Base-by-base conservation (phyloP, 1,139 yeast species). In the Pichia sp. region DNA sequence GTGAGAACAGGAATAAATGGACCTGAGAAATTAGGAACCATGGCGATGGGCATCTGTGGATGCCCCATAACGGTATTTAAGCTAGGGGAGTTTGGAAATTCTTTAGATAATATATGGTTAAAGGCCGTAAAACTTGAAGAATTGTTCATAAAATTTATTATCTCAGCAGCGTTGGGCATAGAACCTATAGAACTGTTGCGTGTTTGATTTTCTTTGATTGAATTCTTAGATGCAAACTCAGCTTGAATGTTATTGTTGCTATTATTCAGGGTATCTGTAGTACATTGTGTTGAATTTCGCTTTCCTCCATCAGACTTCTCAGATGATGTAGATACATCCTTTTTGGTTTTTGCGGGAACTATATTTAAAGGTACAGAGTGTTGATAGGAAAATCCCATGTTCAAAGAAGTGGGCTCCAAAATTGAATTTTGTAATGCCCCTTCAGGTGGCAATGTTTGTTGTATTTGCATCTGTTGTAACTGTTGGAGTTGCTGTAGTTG, bases 1-100 rank as follows among this genome's bases (percentile, higher is more conserved):
- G 32, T 38, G 24, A 36, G 34, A 23, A 35, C 22, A 17, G 41
- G 22, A 23, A 41, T 9, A 23, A 21, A 26, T 17, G 36, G 31
- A 15, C 34, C 25, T 26, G 39, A 36, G 31, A 40, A 42, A 18
- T 20, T 36, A n/a, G 42, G 39, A 14, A 38, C 23, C 34, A 40
- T 15, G 5, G 44, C 12, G 21, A 35, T 18, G 15, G 47, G 41
- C 7, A 40, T 11, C n/a, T 35, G n/a, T 14, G 45, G 30, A 40
- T 3, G 40, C 7, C 41, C 32, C 12, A 41, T 4, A 7, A 35
- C 25, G 11, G 14, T 7, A 19, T 18, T 39, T 7, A 36, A 6
- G 8, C n/a, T 25, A 8, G 19, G 11, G 5, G 32, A 14, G 19
- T 31, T 31, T 11, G 32, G 8, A 21, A 34, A 28, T 34, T 42